Base-by-base conservation (phyloP, 2,329 filamentous ascomycete genomes). In the Xylaria sp. region DNA sequence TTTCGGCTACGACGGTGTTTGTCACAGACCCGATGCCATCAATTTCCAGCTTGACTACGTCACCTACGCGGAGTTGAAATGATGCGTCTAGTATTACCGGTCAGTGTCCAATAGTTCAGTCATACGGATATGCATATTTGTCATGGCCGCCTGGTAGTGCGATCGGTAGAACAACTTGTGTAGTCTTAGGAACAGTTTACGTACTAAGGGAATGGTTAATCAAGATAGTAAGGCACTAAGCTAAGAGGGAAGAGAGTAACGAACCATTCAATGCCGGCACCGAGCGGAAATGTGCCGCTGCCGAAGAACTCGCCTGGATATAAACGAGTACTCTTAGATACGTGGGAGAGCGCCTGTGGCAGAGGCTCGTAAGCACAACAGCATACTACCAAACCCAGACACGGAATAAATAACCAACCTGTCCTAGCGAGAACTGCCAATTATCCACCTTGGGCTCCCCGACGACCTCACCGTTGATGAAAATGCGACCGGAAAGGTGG, bases 221-320 rank as follows among this genome's bases (percentile, higher is more conserved):
- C 4, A 36, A 26, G 28, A 17, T 26, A 57, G 33, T 26, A 15
- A 40, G n/a, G 6, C 11, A 1, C n/a, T 11, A 13, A 17, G 7
- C 4, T 15, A 23, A 46, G n/a, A 17, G 17, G 7, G 9, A 20
- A 33, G 42, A 65, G 1, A 44, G 61, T 15, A 11, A 70, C 70
- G 38, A n/a, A 71, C 70, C 70, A 54, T 68, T 76, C 75, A 23
- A 76, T 72, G 6, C 75, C 75, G n/a, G 74, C 73, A 20, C 75
- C 75, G 7, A 48, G 23, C 1, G 74, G 72, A 31, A 76, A 73
- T 9, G 75, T 76, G 1, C 75, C 75, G 36, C 72, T 73, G 17
- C 74, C 75, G 42, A 76, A 76, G 58, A 76, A 74, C 59, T 76
- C 75, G 40, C 75, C 75, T 6, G 74, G 72, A 20, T 76, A 74